Evolutionary conservation across 2,329 filamentous ascomycete genomes (phyloP).

Genomic region (Penicillium sp.): DNA sequence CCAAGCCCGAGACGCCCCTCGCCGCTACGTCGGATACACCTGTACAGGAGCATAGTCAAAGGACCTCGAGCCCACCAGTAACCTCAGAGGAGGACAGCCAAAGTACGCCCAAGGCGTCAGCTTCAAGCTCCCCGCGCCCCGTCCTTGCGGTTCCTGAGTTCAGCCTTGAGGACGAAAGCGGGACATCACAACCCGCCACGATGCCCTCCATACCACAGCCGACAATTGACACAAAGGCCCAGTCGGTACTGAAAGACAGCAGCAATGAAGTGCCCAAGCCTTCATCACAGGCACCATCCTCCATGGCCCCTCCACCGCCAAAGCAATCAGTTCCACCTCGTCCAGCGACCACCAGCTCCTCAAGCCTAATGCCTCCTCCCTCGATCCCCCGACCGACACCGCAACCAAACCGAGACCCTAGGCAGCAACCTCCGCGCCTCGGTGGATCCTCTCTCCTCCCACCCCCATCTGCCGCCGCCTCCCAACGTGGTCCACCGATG

Average conservation of each 20-base stretch:
- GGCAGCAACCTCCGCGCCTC: slow-evolving; percentile 32
- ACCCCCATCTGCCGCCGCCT: slow-evolving; percentile 47
- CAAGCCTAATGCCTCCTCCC: slow-evolving; percentile 39
- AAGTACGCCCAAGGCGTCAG: slow-evolving; percentile 40
- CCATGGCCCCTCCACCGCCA: slow-evolving; percentile 13
- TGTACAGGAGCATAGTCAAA: slow-evolving; percentile 9
- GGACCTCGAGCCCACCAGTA: slow-evolving; percentile 5
- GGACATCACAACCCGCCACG: slow-evolving; percentile 4
- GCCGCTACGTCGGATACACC: slow-evolving; percentile 12
- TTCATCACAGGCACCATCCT: slow-evolving; percentile 8
- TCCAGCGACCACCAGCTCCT: slow-evolving; percentile 12
- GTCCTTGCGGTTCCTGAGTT: slow-evolving; percentile 35
- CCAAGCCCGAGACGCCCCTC: slow-evolving; percentile 14
- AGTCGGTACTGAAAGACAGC: slow-evolving; percentile 6
- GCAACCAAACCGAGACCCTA: slow-evolving; percentile 22
- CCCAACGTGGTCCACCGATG: slow-evolving; percentile 44
- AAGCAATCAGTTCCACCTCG: slow-evolving; percentile 11
- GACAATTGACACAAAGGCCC: slow-evolving; percentile 4
- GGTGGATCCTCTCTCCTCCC: slow-evolving; percentile 36
- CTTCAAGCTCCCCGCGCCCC: slow-evolving; percentile 22
- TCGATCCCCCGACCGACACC: slow-evolving; percentile 29
- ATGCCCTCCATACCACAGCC: slow-evolving; percentile 7
- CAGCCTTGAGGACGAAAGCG: slow-evolving; percentile 27
- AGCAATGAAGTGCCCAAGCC: slow-evolving; percentile 9
- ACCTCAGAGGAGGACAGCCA: slow-evolving; percentile 26